Conservation (phyloP, 371 early-diverging fungal species). For the Caulochytrium protostelioides region DNA sequence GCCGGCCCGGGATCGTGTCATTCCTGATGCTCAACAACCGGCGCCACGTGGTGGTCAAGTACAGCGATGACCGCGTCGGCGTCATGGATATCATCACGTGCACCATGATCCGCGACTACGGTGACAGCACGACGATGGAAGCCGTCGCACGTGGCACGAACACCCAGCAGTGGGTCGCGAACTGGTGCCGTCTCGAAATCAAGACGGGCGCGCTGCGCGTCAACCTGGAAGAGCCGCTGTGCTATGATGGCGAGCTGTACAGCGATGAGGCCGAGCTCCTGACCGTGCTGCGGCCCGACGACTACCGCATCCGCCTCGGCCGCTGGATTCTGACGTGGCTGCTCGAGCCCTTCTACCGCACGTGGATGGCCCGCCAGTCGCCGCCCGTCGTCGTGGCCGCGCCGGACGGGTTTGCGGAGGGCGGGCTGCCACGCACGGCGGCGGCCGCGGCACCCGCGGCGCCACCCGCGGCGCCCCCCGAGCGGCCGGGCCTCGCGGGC, state of each 20-base stretch:
- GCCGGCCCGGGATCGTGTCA: slow-evolving; percentile 42
- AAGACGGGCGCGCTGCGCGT: slow-evolving; percentile 69
- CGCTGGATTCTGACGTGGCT: too few species aligned
- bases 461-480: too few species aligned
- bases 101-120: slow-evolving; percentile 7
- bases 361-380: too few species aligned
- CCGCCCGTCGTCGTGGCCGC: too few species aligned
- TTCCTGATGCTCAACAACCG: slow-evolving; percentile 54
- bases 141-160: slow-evolving; percentile 18
- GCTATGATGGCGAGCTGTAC: slow-evolving; percentile 68
- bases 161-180: slow-evolving; percentile 51
- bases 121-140: not conserved
- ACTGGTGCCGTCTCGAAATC: slow-evolving; percentile 81
- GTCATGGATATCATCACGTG: slow-evolving; percentile 70
- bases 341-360: too few species aligned
- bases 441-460: too few species aligned
- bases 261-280: slow-evolving; percentile 41
- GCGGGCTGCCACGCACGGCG: too few species aligned
- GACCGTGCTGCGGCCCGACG: slow-evolving; percentile 31
- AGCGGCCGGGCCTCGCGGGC: too few species aligned
- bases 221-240: slow-evolving; percentile 53
- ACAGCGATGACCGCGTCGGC: slow-evolving; percentile 53
- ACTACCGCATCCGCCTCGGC: slow-evolving; percentile 4
- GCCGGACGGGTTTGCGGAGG: too few species aligned
- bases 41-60: slow-evolving; percentile 63